phyloP scores from a whole-genome alignment of 1,284 basidiomycete genomes.

The Ganoderma lingzhi region DNA sequence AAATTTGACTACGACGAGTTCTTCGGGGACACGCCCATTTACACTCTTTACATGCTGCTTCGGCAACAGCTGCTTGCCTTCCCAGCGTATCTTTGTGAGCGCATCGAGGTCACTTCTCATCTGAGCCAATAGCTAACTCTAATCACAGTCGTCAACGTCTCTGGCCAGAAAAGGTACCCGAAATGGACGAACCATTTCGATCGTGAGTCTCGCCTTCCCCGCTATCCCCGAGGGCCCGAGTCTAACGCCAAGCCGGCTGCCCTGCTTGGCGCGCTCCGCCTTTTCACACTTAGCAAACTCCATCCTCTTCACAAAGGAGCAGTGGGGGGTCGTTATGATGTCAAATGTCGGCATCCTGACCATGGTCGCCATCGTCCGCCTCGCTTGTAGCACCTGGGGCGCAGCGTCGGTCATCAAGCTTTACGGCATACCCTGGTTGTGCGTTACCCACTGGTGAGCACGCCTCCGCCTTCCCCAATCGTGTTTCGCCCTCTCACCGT shows the following conservation, averaged over 20 bases:
- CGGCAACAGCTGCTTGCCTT: slow-evolving; percentile 80
- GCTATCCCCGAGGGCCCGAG: background rate
- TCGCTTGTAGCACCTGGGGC: slow-evolving; percentile 45
- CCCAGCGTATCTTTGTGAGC: slow-evolving; percentile 68
- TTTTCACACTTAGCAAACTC: slow-evolving; percentile 52
- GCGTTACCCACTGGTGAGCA: slow-evolving; percentile 61
- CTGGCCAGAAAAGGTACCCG: slow-evolving; percentile 74
- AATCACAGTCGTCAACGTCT: slow-evolving; percentile 63
- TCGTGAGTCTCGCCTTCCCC: slow-evolving; percentile 47
- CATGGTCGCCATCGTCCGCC: slow-evolving; percentile 54
- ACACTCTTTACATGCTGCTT: slow-evolving; percentile 60
- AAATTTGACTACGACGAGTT: slow-evolving; percentile 61
- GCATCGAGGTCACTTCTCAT: background rate
- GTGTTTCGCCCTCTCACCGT: background rate
- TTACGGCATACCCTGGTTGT: slow-evolving; percentile 66
- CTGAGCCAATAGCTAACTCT: background rate
- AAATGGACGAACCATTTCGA: slow-evolving; percentile 68
- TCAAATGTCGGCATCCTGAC: slow-evolving; percentile 61
- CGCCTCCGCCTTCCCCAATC: background rate
- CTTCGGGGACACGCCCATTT: slow-evolving; percentile 67
- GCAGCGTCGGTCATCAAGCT: slow-evolving; percentile 54
- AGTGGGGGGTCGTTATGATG: slow-evolving; percentile 59
- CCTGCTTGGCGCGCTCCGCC: background rate
- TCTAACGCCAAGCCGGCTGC: background rate
- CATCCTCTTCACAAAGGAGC: slow-evolving; percentile 58